Evolutionary conservation across 2,329 filamentous ascomycete species (phyloP).

Genomic region (Acrocalymma vagum): DNA sequence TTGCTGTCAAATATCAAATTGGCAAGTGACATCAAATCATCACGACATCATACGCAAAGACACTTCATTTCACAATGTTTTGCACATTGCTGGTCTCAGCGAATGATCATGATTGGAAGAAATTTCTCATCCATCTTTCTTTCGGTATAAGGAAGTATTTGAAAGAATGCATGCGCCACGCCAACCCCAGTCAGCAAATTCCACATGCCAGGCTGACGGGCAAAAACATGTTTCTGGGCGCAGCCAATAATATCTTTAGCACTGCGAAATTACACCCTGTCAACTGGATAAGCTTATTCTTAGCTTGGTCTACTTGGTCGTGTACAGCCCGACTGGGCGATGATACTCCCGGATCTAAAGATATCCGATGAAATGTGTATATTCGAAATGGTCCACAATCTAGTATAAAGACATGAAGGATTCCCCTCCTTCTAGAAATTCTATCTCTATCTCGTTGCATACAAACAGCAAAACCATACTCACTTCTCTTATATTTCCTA

Average conservation of each 20-base stretch:
- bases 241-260: slow-evolving; percentile 7
- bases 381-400: neutral
- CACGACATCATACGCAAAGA: too few species aligned
- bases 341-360: too few species aligned
- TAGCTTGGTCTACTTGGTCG: neutral
- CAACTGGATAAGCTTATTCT: slow-evolving; percentile 21
- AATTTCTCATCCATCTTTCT: slow-evolving; percentile 17
- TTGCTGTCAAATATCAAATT: too few species aligned
- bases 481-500: slow-evolving; percentile 25
- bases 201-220: slow-evolving; percentile 17
- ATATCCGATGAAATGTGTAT: too few species aligned
- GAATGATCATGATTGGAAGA: slow-evolving; percentile 13
- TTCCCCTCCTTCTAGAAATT: slow-evolving; percentile 1
- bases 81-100: too few species aligned
- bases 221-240: slow-evolving; percentile 10
- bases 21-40: too few species aligned
- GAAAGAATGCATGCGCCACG: slow-evolving; percentile 15
- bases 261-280: slow-evolving; percentile 11
- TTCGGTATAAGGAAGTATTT: slow-evolving; percentile 3
- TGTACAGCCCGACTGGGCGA: neutral
- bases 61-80: too few species aligned
- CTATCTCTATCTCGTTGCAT: slow-evolving; percentile 36
- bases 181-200: slow-evolving; percentile 18
- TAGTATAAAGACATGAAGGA: slow-evolving; percentile 36
- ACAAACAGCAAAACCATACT: slow-evolving; percentile 36